Evolutionary conservation across 2,329 filamentous ascomycete genomes (phyloP), one percentile per base, ranked within the genome.

Genomic region (Penicillium concentricum): DNA sequence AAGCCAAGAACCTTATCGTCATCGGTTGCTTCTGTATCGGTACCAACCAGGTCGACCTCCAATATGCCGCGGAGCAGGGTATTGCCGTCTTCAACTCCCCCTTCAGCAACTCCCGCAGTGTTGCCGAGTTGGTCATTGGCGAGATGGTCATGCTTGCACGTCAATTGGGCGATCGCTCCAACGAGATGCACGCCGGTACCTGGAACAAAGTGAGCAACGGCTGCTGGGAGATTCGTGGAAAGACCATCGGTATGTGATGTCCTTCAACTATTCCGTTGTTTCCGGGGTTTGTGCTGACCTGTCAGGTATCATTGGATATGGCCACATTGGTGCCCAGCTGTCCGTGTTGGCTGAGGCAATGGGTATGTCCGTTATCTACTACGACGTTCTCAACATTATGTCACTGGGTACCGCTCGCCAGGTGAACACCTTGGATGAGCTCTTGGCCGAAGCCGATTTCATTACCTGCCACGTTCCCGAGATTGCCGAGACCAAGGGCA

Each of bases 41-140:
- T 64, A 99, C 94, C 56, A 97, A 77, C 61, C 75, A 77, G 62
- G 75, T 78, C 30, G 75, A 78, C 57, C 71, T 78, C 26, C 74
- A 78, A 61, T 78, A 74, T 67, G 74, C 75, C 5, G 75, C 75
- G n/a, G 71, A 75, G 18, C 72, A 78, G 58, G 75, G 94, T 64
- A 96, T 97, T 73, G 92, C 92, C 35, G 94, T 99, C 62, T 99
- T 99, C 86, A 99, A 99, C 79, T 97, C 94, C 44, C 94, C 94
- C 1, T 99, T 99, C 78, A 92, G 90, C 78, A 99, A 99, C 79
- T 97, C 93, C 9, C 89, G 94, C 74, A 96, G 91, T 73, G 94
- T 99, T 50, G 94, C 94, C 55, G 94, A 99, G 80, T 82, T 97
- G 55, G 92, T 97, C 67, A 97, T 99, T 72, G 89, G 82, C 52